Percentiles rank a stretch among this genome's conserved stretches.
Evolutionary conservation across 805 yeast genomes (phyloP).

Genomic region (Candida dendrica): DNA sequence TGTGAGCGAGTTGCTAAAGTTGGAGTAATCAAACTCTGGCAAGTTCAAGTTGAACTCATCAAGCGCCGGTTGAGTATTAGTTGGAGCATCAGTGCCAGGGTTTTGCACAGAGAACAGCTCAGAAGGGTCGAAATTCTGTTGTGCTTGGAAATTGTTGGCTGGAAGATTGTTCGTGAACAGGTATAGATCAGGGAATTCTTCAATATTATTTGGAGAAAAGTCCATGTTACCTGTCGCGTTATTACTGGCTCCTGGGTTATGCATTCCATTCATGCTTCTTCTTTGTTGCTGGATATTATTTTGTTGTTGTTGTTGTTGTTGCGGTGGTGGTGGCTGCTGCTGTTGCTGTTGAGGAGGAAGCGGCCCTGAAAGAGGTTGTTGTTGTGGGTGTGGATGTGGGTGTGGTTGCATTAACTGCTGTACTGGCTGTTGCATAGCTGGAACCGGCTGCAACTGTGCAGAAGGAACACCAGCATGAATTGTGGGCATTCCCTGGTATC

Average conservation of each 20-base stretch:
- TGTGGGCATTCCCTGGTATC: too few species aligned
- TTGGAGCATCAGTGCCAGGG: constrained; percentile 6
- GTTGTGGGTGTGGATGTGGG: too few species aligned
- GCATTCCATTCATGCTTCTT: too few species aligned
- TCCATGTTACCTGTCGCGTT: background rate
- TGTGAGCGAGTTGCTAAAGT: constrained; percentile 14
- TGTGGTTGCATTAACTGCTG: too few species aligned
- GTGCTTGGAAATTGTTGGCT: constrained; percentile 11
- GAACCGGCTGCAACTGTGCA: too few species aligned
- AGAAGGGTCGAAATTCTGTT: constrained; percentile 18
- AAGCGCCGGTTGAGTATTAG: constrained; percentile 10
- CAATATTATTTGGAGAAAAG: background rate
- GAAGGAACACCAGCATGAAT: too few species aligned
- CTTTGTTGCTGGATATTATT: background rate
- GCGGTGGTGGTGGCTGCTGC: background rate
- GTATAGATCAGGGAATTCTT: constrained; percentile 22
- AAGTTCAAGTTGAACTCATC: constrained; percentile 16
- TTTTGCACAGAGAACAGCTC: constrained; percentile 15
- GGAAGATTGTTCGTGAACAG: constrained; percentile 16
- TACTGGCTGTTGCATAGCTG: too few species aligned
- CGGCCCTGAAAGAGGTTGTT: too few species aligned
- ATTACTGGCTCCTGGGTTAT: background rate
- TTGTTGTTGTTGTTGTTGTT: background rate
- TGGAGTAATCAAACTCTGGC: constrained; percentile 20
- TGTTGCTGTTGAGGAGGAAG: too few species aligned